Evolutionary conservation across 805 yeast species (phyloP), one percentile per base, ranked within the genome.

Genomic region (Wickerhamiella allomyrinae): DNA sequence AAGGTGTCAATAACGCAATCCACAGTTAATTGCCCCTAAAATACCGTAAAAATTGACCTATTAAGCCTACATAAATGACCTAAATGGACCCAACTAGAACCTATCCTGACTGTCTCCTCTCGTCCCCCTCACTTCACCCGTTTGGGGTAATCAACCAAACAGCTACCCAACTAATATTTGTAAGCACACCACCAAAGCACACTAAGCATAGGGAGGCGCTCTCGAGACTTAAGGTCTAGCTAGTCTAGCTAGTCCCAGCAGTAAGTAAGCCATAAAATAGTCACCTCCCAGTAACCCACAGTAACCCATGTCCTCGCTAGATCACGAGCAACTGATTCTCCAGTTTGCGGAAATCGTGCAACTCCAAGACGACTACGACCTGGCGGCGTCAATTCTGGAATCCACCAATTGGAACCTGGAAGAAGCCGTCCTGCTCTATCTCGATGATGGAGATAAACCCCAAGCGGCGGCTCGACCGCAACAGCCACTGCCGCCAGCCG

Each of bases 371-470:
- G 56, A 57, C 39, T 46, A 46, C 14, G 53, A 49, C 2, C 50
- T 49, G 20, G 64, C 63, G 11, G 44, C 49, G 17, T 49, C 46
- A 35, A 43, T 62, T 33, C 53, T 63, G 38, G 47, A 52, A 29
- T 48, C 59, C 3, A 45, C 60, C 7, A 54, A 57, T 19, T 67
- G 72, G 70, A 56, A 64, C 47, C 50, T 68, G 13, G 71, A 68
- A 44, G 48, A 57, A 15, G 51, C 53, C 7, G 46, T 48, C 20
- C 46, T 47, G 34, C 42, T 44, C 19, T 51, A 49, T 34, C 42
- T 48, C 25, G 53, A 49, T 33, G 49, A 27, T 27, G 3, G 47
- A 6, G 35, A 38, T 11, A 42, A 31, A 20, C 20, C 41, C 10
- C 10, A 34, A 4, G 5, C 37, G n/a, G n/a, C 42, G 6, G 17